Evolutionary conservation across 257 asterid species (phyloP), one percentile per base, ranked within the genome.

Genomic region (Gentiana macrophylla): DNA sequence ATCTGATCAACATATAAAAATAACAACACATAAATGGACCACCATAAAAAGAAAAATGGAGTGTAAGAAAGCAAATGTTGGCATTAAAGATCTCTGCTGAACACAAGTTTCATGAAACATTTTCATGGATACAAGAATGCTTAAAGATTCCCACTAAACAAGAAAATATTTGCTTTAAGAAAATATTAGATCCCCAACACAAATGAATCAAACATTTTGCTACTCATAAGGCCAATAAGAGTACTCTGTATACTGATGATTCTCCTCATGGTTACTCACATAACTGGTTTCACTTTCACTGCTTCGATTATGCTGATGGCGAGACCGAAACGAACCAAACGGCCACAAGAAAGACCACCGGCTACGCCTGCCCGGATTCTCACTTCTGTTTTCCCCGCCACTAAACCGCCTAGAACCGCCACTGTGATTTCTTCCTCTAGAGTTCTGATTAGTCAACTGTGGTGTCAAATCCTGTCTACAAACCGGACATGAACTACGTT

Each of bases 271-370:
- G 67, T 69, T 56, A 61, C 50, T 33, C 60, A 68, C 82, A 7
- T 84, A 35, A 72, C 76, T 77, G 7, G 84, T 66, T 70, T 77
- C 96, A 36, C 64, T 80, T 2, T 65, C 46, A 45, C 72, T 78
- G 2, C 72, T 66, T 46, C 70, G 80, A 49, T 52, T 61, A 37
- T 56, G 74, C 59, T 58, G 70, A 13, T 84, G 60, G 49, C 49
- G 67, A 11, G 85, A 52, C 48, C 72, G 77, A 57, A 84, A 74
- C 10, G 85, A 80, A 11, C 94, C 75, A 64, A 90, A 86, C 37
- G 88, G 94, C 98, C 98, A 86, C 74, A 78, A 63, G 79, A 82
- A 81, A 36, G 94, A 84, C 94, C 94, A 90, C 37, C 79, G 49
- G 65, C 86, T 74, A 63, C 93, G 63, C 76, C 89, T 72, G 32